Evolutionary conservation across 2,329 filamentous ascomycete genomes (phyloP).

Genomic region (Pseudogymnoascus sp.): DNA sequence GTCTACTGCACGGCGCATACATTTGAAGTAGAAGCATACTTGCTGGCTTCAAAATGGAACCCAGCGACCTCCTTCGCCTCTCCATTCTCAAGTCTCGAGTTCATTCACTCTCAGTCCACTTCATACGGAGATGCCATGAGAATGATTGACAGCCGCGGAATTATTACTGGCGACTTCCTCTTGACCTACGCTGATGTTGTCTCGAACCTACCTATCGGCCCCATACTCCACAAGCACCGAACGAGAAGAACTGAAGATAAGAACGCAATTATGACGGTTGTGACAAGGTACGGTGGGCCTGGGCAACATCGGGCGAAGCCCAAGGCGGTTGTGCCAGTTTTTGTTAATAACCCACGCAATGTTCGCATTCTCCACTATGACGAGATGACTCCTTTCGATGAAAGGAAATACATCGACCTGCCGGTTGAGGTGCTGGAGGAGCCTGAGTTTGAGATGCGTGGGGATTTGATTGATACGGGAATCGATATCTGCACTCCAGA

Average conservation of each 20-base stretch:
- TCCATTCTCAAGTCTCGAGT: slow-evolving; percentile 72
- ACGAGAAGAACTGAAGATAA: slow-evolving; percentile 75
- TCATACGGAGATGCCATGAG: slow-evolving; percentile 92
- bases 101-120: slow-evolving; percentile 75
- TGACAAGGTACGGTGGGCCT: slow-evolving; percentile 69
- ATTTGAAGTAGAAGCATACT: slow-evolving; percentile 78
- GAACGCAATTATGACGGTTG: slow-evolving; percentile 96
- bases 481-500: slow-evolving; percentile 98
- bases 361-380: slow-evolving; percentile 89
- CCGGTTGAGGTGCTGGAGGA: slow-evolving; percentile 72
- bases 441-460: slow-evolving; percentile 61
- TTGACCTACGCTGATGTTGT: slow-evolving; percentile 89
- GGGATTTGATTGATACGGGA: slow-evolving; percentile 85
- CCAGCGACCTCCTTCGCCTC: slow-evolving; percentile 56
- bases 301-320: slow-evolving; percentile 67
- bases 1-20: slow-evolving; percentile 86
- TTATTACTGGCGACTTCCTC: slow-evolving; percentile 86
- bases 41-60: slow-evolving; percentile 70
- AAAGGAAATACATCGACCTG: slow-evolving; percentile 58
- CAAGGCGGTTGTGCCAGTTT: slow-evolving; percentile 68
- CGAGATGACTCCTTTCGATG: slow-evolving; percentile 66
- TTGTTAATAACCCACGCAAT: slow-evolving; percentile 73
- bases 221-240: slow-evolving; percentile 68
- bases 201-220: slow-evolving; percentile 79
- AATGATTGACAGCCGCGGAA: slow-evolving; percentile 76